A percentile compares a stretch with the other conserved stretches of the same genome.
Conservation (phyloP, 768 basidiomycete genomes). For the Trametes villosa region DNA sequence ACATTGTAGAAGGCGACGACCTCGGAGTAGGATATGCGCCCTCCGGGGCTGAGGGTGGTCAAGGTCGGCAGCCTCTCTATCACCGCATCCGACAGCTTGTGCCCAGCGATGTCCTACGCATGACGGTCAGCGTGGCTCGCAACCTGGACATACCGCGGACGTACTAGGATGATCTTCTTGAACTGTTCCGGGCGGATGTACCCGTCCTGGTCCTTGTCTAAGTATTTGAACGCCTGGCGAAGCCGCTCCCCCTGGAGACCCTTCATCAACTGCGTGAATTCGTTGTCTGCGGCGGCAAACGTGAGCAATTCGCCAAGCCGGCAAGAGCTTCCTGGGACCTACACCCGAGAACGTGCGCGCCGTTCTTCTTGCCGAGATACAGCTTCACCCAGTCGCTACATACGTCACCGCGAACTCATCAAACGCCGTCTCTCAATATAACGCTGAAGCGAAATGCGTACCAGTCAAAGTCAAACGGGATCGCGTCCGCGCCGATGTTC, state of each 20-base stretch:
- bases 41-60: conserved; percentile 86
- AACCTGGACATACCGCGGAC: conserved; percentile 28
- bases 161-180: conserved; percentile 90
- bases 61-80: conserved; percentile 92
- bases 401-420: neutral
- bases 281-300: conserved; percentile 62
- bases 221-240: conserved; percentile 92
- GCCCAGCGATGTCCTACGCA: conserved; percentile 88
- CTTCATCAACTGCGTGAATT: conserved; percentile 99
- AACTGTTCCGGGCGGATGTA: conserved; percentile 94
- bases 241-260: conserved; percentile 97
- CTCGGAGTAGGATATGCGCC: conserved; percentile 94
- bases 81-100: conserved; percentile 94
- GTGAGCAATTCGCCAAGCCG: neutral
- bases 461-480: conserved; percentile 97
- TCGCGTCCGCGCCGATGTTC: conserved; percentile 75
- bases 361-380: conserved; percentile 93
- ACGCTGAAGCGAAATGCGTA: conserved; percentile 38
- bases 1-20: conserved; percentile 98
- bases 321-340: conserved; percentile 37
- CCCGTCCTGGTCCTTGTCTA: conserved; percentile 90
- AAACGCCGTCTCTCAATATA: neutral
- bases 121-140: neutral
- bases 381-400: conserved; percentile 92
- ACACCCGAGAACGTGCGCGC: conserved; percentile 91